These are phyloP conservation scores for Capsicum chinense DNA, from an alignment of 257 asterid species.

Conservation along the genomic window DNA sequence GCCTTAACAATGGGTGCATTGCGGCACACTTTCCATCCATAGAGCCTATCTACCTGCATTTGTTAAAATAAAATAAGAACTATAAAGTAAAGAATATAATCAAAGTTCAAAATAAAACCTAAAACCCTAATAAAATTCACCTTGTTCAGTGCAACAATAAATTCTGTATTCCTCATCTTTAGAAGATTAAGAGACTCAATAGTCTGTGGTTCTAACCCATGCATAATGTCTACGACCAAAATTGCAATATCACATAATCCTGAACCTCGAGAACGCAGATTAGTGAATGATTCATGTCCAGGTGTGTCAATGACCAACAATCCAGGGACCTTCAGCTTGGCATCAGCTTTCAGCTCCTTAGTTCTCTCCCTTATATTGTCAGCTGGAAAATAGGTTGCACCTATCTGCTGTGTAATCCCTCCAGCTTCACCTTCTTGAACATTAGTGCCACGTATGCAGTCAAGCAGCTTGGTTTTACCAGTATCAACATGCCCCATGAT, in stretches of 20 bases:
- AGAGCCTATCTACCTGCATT: conserved; percentile 83
- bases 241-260: conserved; percentile 98
- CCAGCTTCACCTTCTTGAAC: conserved; percentile 99
- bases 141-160: conserved; percentile 92
- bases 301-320: conserved; percentile 96
- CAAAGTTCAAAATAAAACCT: background rate
- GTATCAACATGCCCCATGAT: conserved; percentile 99
- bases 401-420: conserved; percentile 97
- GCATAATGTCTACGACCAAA: conserved; percentile 96
- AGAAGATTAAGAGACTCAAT: conserved; percentile 93
- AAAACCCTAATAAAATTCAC: conserved; percentile 40
- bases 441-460: conserved; percentile 94
- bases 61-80: background rate
- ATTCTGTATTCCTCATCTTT: conserved; percentile 89
- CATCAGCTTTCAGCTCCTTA: conserved; percentile 93
- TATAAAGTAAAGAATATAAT: background rate
- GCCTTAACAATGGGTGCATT: conserved; percentile 88
- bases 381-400: conserved; percentile 97
- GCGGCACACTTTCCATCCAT: conserved; percentile 77
- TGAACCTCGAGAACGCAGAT: conserved; percentile 93
- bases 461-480: conserved; percentile 96
- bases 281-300: conserved; percentile 95
- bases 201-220: conserved; percentile 97
- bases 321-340: conserved; percentile 92
- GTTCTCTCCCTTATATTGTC: conserved; percentile 97